Conservation (phyloP, 306 rosid genomes). For the Alnus glutinosa region DNA sequence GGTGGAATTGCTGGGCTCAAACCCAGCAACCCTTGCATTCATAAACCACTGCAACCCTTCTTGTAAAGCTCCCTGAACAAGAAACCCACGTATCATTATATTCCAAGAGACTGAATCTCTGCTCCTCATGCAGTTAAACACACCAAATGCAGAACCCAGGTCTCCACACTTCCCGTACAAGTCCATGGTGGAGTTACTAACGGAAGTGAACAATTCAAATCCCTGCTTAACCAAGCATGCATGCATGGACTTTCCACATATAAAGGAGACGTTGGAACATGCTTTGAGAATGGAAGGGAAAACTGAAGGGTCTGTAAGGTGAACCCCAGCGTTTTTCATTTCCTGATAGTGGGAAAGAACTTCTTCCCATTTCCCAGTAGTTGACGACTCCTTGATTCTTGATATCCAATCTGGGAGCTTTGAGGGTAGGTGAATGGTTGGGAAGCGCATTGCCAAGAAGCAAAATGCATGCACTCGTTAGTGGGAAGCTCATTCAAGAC, state of each 20-base stretch:
- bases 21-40: constrained; percentile 30
- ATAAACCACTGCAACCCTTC: constrained; percentile 44
- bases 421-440: neutral
- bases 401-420: constrained; percentile 29
- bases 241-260: constrained; percentile 36
- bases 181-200: constrained; percentile 41
- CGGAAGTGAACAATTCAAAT: constrained; percentile 37
- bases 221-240: constrained; percentile 41
- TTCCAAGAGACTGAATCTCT: constrained; percentile 53
- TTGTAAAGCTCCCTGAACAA: constrained; percentile 27
- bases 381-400: constrained; percentile 37
- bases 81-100: constrained; percentile 38
- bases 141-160: constrained; percentile 33
- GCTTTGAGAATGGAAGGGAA: constrained; percentile 44
- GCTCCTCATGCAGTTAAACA: constrained; percentile 27
- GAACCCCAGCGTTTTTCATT: constrained; percentile 17
- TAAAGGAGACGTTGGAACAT: constrained; percentile 31
- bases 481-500: neutral
- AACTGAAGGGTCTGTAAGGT: constrained; percentile 23
- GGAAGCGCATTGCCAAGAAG: constrained; percentile 29
- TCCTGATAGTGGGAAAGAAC: constrained; percentile 31
- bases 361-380: constrained; percentile 40
- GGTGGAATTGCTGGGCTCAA: constrained; percentile 44
- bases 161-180: constrained; percentile 42
- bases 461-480: neutral